Percentiles rank a stretch among this genome's conserved stretches.
phyloP scores from a whole-genome alignment of 2,329 filamentous ascomycete species.

The Stenocarpella maydis region DNA sequence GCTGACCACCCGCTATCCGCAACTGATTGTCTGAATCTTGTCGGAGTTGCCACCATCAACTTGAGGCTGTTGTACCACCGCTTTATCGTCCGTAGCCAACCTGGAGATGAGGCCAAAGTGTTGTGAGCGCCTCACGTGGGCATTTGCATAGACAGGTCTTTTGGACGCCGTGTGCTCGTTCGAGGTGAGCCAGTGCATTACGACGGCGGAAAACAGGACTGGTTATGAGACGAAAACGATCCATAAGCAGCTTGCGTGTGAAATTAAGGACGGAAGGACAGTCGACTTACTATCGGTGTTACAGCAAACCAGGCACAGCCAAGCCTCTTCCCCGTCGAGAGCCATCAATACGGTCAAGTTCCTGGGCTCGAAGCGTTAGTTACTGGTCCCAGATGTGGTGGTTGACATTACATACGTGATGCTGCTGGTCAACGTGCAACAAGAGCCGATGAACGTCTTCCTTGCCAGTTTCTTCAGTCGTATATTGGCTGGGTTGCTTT shows the following conservation, averaged over 20 bases:
- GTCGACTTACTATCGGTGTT: conserved; percentile 1
- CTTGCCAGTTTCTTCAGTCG: conserved; percentile 3
- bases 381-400: too few relatives aligned
- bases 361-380: background rate
- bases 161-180: conserved; percentile 12
- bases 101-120: background rate
- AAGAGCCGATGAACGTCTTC: conserved; percentile 16
- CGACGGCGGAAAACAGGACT: conserved; percentile 13
- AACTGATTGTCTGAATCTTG: background rate
- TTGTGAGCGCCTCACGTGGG: conserved; percentile 7
- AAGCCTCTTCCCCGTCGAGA: conserved; percentile 4
- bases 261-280: background rate
- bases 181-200: conserved; percentile 16
- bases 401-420: background rate
- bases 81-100: conserved; percentile 5
- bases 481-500: conserved; percentile 11
- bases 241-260: background rate
- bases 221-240: background rate
- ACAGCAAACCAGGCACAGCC: conserved; percentile 14
- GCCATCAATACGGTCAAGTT: conserved; percentile 16
- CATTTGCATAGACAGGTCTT: background rate
- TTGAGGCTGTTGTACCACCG: conserved; percentile 4
- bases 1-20: background rate
- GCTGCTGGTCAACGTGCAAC: conserved; percentile 5
- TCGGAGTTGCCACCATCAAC: conserved; percentile 15